Evolutionary conservation across 2,329 filamentous ascomycete genomes (phyloP).

Genomic region (Amauroascus verrucosus): DNA sequence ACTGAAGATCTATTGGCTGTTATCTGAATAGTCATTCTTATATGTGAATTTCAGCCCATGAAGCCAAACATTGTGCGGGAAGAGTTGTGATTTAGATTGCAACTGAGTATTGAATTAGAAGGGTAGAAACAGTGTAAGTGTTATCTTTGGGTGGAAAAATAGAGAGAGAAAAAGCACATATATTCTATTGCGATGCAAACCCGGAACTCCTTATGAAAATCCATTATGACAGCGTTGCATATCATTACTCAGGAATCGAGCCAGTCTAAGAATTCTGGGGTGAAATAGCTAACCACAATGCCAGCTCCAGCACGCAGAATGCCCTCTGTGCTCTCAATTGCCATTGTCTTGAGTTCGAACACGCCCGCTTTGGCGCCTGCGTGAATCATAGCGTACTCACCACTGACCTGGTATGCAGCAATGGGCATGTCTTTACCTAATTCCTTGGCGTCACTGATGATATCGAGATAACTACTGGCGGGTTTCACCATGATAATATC

Average conservation of each 20-base stretch:
- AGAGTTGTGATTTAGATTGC: neutral
- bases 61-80: neutral
- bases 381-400: constrained; percentile 97
- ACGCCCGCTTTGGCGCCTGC: constrained; percentile 91
- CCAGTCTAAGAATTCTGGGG: constrained; percentile 64
- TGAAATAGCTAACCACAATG: constrained; percentile 91
- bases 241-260: constrained; percentile 24
- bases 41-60: neutral
- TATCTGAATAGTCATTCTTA: neutral
- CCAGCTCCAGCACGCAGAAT: constrained; percentile 87
- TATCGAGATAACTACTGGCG: constrained; percentile 88
- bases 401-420: constrained; percentile 92
- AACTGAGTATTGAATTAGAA: too few species aligned
- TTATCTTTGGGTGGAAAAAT: too few species aligned
- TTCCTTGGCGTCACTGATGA: constrained; percentile 95
- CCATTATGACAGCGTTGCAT: neutral
- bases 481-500: constrained; percentile 99
- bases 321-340: constrained; percentile 85
- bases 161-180: neutral
- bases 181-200: neutral
- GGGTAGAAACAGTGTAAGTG: too few species aligned
- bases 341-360: constrained; percentile 90
- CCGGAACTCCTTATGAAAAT: neutral
- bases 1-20: too few species aligned
- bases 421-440: constrained; percentile 83